A percentile compares a stretch with the other conserved stretches of the same genome.
phyloP scores from a whole-genome alignment of 2,329 filamentous ascomycete genomes.

The Xylaria sp. region DNA sequence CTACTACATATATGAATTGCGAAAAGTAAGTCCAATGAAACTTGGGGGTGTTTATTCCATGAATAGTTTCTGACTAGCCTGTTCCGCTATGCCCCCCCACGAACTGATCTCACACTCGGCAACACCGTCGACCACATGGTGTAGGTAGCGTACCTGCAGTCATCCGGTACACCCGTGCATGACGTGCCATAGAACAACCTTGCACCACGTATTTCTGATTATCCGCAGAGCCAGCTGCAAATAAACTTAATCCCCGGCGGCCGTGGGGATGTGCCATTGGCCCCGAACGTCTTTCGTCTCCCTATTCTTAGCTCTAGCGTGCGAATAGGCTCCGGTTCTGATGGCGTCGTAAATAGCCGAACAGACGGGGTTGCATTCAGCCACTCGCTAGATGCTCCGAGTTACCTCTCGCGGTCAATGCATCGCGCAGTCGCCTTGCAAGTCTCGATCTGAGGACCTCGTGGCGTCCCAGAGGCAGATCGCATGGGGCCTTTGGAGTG shows the following conservation, averaged over 20 bases:
- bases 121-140: too few species aligned
- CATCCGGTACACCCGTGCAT: too few species aligned
- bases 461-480: slow-evolving; percentile 14
- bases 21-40: too few species aligned
- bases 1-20: too few species aligned
- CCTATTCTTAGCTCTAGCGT: slow-evolving; percentile 17
- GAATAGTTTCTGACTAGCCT: too few species aligned
- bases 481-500: slow-evolving; percentile 9
- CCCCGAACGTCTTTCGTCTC: slow-evolving; percentile 12
- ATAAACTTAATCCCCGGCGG: not conserved
- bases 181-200: not conserved
- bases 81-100: too few species aligned
- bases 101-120: too few species aligned
- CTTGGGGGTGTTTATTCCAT: too few species aligned
- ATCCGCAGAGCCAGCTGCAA: not conserved
- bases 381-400: slow-evolving; percentile 24
- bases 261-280: not conserved
- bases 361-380: slow-evolving; percentile 15
- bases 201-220: not conserved
- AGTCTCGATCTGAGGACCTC: slow-evolving; percentile 7
- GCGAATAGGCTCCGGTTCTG: slow-evolving; percentile 5
- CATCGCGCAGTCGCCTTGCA: slow-evolving; percentile 2
- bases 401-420: slow-evolving; percentile 29
- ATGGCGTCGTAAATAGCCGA: slow-evolving; percentile 29
- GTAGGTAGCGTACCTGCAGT: not conserved